Base-by-base conservation (phyloP, 1,284 basidiomycete genomes). In the Agaricales sp. region DNA sequence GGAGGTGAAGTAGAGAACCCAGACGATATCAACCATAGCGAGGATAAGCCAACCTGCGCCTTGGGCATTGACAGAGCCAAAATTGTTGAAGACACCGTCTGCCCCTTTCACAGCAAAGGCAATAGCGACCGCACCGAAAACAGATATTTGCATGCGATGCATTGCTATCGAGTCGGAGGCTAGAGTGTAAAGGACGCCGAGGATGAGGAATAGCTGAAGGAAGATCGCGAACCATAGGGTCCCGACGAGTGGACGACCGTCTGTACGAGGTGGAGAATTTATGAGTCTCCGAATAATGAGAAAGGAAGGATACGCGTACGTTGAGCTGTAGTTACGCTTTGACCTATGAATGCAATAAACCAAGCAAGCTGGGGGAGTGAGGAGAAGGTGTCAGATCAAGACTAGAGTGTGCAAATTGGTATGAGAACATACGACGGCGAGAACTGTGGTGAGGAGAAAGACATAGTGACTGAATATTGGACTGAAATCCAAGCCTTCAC, bases 1-100 rank as follows among this genome's bases (percentile, higher is more conserved):
- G 1, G 92, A 87, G 3, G 94, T 95, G 64, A 99, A 92, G 73
- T 91, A 97, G 54, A 98, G 77, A 18, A 96, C 78, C 94, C 94
- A 98, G 53, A 98, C 67, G 61, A 98, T 87, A 74, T 96, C 68
- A 53, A 93, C 88, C 53, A 98, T 79, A 25, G 92, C 75, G 49
- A 95, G 78, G 54, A 99, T 79, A 59, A 99, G 79, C 89, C 91
- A 98, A 54, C 95, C 95, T 3, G 90, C 92, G 22, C 87, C 88
- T 70, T 92, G 82, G 3, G 93, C 92, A 54, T 87, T 78, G 50
- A 77, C 66, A 3, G 88, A 67, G n/a, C 77, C 68, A 13, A 52
- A 50, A 30, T 62, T 57, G 3, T 69, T 55, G 61, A 78, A 87
- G 54, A 89, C 81, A 57, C 76, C 79, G 64, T 91, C 75, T 54